Conservation (phyloP, 768 basidiomycete genomes). For the Cystoderma amianthinum region DNA sequence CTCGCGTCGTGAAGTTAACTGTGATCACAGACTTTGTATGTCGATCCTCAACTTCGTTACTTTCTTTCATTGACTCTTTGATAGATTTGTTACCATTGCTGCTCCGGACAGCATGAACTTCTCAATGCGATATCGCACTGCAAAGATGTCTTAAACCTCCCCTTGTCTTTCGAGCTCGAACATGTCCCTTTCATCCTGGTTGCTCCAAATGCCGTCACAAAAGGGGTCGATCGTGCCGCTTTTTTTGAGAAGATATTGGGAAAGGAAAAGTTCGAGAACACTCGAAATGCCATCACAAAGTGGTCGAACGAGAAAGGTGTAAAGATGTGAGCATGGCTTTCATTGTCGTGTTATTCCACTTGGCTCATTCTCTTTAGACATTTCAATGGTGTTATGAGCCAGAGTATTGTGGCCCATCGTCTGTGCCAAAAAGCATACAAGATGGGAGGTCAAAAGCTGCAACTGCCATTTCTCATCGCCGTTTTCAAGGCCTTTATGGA, state of each 20-base stretch:
- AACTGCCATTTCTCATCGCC: slow-evolving; percentile 46
- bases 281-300: slow-evolving; percentile 36
- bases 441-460: slow-evolving; percentile 52
- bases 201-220: slow-evolving; percentile 25
- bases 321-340: slow-evolving; percentile 37
- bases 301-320: slow-evolving; percentile 53
- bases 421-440: slow-evolving; percentile 63
- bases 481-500: slow-evolving; percentile 67
- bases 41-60: slow-evolving; percentile 5
- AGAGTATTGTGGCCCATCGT: slow-evolving; percentile 67
- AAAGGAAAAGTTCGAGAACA: slow-evolving; percentile 34
- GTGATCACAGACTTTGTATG: slow-evolving; percentile 44
- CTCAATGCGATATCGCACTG: slow-evolving; percentile 39
- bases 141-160: slow-evolving; percentile 39
- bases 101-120: slow-evolving; percentile 45
- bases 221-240: slow-evolving; percentile 29
- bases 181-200: slow-evolving; percentile 48
- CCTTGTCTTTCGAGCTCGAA: slow-evolving; percentile 42
- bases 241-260: slow-evolving; percentile 44
- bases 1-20: slow-evolving; percentile 38
- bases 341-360: neutral
- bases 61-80: slow-evolving; percentile 3
- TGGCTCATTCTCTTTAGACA: slow-evolving; percentile 24
- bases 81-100: slow-evolving; percentile 47
- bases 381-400: slow-evolving; percentile 53